Conservation (phyloP, 2,329 filamentous ascomycete genomes). For the Zasmidium citrigriseum region DNA sequence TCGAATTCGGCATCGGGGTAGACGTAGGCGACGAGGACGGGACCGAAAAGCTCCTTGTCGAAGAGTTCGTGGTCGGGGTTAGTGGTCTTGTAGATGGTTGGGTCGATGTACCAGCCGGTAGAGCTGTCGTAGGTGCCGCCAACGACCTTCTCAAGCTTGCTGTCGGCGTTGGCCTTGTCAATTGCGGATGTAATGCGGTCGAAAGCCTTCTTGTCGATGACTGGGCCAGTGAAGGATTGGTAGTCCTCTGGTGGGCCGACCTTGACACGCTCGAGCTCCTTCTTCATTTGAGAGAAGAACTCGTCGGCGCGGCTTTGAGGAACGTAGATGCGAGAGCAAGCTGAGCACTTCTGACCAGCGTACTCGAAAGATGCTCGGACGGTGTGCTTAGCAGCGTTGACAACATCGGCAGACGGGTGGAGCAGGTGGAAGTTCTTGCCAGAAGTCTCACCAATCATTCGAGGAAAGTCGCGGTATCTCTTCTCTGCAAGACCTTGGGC, state of each 20-base stretch:
- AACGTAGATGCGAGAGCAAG: conserved; percentile 76
- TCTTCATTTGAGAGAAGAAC: conserved; percentile 65
- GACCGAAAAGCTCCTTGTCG: conserved; percentile 78
- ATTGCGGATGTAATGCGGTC: conserved; percentile 75
- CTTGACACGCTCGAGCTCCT: conserved; percentile 67
- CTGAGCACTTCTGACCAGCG: conserved; percentile 88
- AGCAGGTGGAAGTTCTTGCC: conserved; percentile 91
- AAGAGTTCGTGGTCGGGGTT: conserved; percentile 74
- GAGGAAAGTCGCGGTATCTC: conserved; percentile 79
- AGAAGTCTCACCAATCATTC: conserved; percentile 84
- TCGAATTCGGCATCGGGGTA: conserved; percentile 64
- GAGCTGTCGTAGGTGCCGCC: conserved; percentile 76
- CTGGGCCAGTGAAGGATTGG: conserved; percentile 78
- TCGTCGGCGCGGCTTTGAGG: conserved; percentile 70
- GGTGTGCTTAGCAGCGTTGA: conserved; percentile 77
- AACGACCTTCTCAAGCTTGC: conserved; percentile 67
- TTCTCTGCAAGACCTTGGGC: conserved; percentile 76
- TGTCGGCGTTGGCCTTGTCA: conserved; percentile 72
- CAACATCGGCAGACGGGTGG: conserved; percentile 72
- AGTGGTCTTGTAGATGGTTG: conserved; percentile 74
- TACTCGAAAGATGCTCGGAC: conserved; percentile 85
- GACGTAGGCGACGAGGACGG: conserved; percentile 70
- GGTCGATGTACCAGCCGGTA: conserved; percentile 79
- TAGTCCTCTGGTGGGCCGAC: conserved; percentile 70
- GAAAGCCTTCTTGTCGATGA: conserved; percentile 80